A percentile compares a stretch with the other conserved stretches of the same genome.
Evolutionary conservation across 805 yeast genomes (phyloP).

Genomic region (Torulaspora franciscae): DNA sequence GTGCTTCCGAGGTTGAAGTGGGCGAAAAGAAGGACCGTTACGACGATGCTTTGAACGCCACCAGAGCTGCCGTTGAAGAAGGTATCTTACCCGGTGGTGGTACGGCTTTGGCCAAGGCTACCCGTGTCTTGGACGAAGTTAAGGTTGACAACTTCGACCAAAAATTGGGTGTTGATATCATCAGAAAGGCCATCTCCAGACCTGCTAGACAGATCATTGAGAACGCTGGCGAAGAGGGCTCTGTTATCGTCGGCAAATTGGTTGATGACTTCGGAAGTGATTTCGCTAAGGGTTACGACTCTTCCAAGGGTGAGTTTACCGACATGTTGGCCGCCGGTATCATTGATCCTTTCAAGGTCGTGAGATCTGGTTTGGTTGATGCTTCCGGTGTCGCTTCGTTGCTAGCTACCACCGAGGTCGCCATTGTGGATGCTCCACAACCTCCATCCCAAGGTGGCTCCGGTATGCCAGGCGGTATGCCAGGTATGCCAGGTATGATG

Average conservation of each 20-base stretch:
- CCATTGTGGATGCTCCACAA: conserved; percentile 91
- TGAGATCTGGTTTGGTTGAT: conserved; percentile 89
- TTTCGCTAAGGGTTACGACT: conserved; percentile 87
- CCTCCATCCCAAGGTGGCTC: conserved; percentile 57
- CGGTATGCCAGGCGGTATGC: conserved; percentile 51
- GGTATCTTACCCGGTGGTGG: conserved; percentile 99
- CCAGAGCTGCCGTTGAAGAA: conserved; percentile 98
- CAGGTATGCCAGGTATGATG: conserved; percentile 62
- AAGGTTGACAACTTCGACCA: conserved; percentile 89
- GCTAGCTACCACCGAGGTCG: conserved; percentile 97
- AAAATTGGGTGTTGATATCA: conserved; percentile 90
- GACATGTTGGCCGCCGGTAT: conserved; percentile 97
- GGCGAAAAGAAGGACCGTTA: conserved; percentile 99
- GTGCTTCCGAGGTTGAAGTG: conserved; percentile 94
- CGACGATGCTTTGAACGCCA: conserved; percentile 97
- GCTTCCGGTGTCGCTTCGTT: conserved; percentile 97
- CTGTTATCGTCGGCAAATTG: conserved; percentile 92
- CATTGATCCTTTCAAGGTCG: conserved; percentile 97
- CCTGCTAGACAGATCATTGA: conserved; percentile 95
- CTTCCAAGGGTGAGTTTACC: conserved; percentile 86
- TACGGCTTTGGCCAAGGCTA: conserved; percentile 92
- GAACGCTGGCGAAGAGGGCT: conserved; percentile 97
- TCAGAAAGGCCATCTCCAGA: conserved; percentile 84
- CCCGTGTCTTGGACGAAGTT: conserved; percentile 63
- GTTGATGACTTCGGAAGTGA: conserved; percentile 49